Evolutionary conservation across 2,329 filamentous ascomycete species (phyloP).

Genomic region (Scedosporium minutisporum): DNA sequence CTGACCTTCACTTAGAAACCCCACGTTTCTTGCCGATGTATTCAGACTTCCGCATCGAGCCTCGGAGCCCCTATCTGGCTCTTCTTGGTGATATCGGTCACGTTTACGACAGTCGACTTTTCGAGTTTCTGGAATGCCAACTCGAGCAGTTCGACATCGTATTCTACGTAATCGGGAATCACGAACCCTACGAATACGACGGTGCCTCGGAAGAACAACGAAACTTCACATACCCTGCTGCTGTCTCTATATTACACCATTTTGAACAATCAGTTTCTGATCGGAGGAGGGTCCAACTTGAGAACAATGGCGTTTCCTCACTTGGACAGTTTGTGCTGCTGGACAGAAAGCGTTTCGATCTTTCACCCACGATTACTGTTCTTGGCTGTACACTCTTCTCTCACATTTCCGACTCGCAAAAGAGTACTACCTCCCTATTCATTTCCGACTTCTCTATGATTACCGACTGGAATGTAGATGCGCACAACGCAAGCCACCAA

Average conservation of each 20-base stretch:
- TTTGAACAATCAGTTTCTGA: neutral
- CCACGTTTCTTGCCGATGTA: conserved; percentile 20
- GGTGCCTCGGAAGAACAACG: neutral
- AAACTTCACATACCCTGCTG: neutral
- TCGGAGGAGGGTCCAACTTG: neutral
- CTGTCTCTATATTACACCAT: neutral
- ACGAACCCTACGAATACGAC: conserved; percentile 29
- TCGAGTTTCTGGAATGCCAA: conserved; percentile 29
- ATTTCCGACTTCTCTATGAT: conserved; percentile 35
- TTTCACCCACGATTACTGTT: conserved; percentile 25
- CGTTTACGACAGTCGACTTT: conserved; percentile 27
- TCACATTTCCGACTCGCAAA: conserved; percentile 18
- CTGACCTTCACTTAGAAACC: conserved; percentile 37
- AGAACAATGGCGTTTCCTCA: neutral
- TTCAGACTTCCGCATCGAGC: conserved; percentile 28
- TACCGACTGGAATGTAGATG: conserved; percentile 13
- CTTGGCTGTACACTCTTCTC: conserved; percentile 35
- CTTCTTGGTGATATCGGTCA: conserved; percentile 40
- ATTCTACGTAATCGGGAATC: conserved; percentile 36
- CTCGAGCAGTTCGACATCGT: conserved; percentile 29
- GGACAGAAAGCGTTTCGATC: conserved; percentile 26
- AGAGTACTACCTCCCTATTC: conserved; percentile 20
- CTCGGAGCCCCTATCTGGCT: conserved; percentile 31
- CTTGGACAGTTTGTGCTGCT: conserved; percentile 27
- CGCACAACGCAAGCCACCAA: conserved; percentile 14